These are phyloP conservation scores for Phytophthora sp. DNA, from an alignment of 352 stramenopile genomes.

Conservation along the genomic window DNA sequence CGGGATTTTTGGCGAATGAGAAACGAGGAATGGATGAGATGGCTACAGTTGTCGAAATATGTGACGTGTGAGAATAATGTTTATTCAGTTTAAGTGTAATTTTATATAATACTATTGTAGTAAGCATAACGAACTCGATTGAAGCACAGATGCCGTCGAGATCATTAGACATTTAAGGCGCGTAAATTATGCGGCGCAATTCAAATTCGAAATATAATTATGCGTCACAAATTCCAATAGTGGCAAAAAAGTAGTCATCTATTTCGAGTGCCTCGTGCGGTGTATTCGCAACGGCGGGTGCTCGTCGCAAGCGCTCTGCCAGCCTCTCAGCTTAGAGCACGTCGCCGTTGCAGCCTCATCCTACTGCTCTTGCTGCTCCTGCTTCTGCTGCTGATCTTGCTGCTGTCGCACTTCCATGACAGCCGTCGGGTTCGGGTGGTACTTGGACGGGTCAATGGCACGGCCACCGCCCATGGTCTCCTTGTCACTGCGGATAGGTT, in stretches of 20 bases:
- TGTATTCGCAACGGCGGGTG: constrained; percentile 40
- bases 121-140: too few relatives aligned
- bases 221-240: constrained; percentile 6
- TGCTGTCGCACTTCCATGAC: constrained; percentile 66
- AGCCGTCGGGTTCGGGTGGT: constrained; percentile 67
- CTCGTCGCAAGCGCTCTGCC: constrained; percentile 21
- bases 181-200: constrained; percentile 2
- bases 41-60: constrained; percentile 18
- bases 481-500: constrained; percentile 64
- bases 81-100: constrained; percentile 44
- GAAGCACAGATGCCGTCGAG: too few relatives aligned
- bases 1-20: constrained; percentile 23
- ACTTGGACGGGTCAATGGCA: constrained; percentile 59
- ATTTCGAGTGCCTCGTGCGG: constrained; percentile 23
- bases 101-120: too few relatives aligned
- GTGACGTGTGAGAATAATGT: constrained; percentile 25
- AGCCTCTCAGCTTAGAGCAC: constrained; percentile 18
- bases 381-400: constrained; percentile 39
- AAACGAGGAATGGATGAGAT: background rate
- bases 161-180: too few relatives aligned
- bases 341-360: constrained; percentile 35
- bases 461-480: constrained; percentile 62
- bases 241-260: constrained; percentile 34
- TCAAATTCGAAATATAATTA: constrained; percentile 12
- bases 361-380: constrained; percentile 38